A percentile compares a stretch with the other conserved stretches of the same genome.
These are phyloP conservation scores for Fallopia convolvulus DNA, from an alignment of 148 eudicot species.

Conservation along the genomic window DNA sequence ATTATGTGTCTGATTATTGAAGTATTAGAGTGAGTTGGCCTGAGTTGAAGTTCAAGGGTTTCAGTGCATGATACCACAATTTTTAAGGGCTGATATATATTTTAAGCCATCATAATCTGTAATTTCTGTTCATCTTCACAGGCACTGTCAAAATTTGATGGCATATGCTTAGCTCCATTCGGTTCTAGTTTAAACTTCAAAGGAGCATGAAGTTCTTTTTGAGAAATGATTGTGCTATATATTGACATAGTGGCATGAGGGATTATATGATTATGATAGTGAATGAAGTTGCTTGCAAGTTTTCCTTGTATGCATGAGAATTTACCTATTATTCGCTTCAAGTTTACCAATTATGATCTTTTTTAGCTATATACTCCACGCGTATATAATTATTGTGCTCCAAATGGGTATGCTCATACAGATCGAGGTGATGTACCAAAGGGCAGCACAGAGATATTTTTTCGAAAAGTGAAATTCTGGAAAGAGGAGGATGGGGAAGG, in stretches of 20 bases:
- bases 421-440: constrained; percentile 94
- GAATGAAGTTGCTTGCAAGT: background rate
- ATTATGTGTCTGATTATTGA: background rate
- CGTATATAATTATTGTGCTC: background rate
- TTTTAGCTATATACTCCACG: background rate
- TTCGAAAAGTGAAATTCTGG: constrained; percentile 97
- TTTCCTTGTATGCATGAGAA: background rate
- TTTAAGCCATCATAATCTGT: background rate
- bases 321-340: background rate
- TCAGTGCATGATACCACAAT: background rate
- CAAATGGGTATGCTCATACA: constrained; percentile 19
- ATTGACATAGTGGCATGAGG: background rate
- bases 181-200: background rate
- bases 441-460: constrained; percentile 90
- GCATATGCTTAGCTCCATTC: background rate
- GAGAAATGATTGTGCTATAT: background rate
- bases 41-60: background rate
- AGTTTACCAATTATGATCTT: background rate
- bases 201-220: background rate
- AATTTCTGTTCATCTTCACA: background rate
- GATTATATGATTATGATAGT: background rate
- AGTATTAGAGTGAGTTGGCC: background rate
- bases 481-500: constrained; percentile 95
- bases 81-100: background rate
- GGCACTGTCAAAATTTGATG: background rate